phyloP scores from a whole-genome alignment of 441 rosid species.

The Hypseocharis bilobata region DNA sequence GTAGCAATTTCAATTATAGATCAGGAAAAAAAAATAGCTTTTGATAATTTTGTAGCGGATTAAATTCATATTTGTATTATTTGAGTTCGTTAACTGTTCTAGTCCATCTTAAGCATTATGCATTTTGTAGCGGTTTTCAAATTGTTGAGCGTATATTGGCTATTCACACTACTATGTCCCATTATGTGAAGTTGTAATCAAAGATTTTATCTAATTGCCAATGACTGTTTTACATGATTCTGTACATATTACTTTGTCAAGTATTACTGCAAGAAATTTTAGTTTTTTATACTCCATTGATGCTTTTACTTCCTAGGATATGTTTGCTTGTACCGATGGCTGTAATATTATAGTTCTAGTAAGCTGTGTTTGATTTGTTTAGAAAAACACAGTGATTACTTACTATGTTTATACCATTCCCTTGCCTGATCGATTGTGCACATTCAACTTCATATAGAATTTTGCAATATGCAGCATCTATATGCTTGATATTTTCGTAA shows the following conservation, averaged over 20 bases:
- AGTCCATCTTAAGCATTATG: not conserved
- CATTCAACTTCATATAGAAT: not conserved
- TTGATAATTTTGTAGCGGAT: not conserved
- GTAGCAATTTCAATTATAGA: too few species aligned
- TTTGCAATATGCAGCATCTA: not conserved
- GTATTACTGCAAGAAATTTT: not conserved
- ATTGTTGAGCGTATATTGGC: not conserved
- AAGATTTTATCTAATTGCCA: not conserved
- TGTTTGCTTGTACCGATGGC: not conserved
- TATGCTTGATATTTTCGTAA: too few species aligned
- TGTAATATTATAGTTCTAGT: not conserved
- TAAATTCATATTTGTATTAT: not conserved
- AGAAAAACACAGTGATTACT: not conserved
- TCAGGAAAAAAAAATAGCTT: too few species aligned
- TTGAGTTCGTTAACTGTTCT: not conserved
- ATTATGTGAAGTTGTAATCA: not conserved
- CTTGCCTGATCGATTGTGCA: not conserved
- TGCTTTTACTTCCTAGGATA: not conserved
- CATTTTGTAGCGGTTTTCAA: not conserved
- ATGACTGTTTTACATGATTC: not conserved
- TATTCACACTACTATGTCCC: not conserved
- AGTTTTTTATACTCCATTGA: not conserved
- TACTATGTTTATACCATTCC: conserved; percentile 3
- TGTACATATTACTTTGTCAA: not conserved
- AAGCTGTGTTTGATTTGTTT: not conserved